phyloP scores from a whole-genome alignment of 352 stramenopile species.

The Aphanomyces invadans region DNA sequence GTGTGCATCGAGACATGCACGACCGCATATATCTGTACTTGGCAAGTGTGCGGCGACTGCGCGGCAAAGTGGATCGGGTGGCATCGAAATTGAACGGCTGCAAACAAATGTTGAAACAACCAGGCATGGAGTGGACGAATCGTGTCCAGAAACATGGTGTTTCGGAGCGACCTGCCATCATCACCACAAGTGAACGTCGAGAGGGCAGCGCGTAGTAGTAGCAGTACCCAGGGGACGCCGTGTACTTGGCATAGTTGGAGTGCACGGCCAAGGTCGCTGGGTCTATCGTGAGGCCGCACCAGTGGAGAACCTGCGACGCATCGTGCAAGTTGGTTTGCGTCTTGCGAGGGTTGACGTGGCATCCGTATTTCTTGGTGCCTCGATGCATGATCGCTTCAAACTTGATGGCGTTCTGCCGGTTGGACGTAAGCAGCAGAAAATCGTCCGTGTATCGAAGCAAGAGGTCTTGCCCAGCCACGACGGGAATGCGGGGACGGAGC shows the following conservation, averaged over 20 bases:
- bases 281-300: constrained; percentile 71
- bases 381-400: constrained; percentile 59
- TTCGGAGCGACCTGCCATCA: neutral
- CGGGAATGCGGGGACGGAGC: constrained; percentile 37
- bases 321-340: constrained; percentile 52
- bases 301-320: constrained; percentile 32
- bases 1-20: neutral
- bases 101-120: neutral
- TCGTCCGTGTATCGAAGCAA: constrained; percentile 74
- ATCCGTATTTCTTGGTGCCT: constrained; percentile 54
- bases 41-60: neutral
- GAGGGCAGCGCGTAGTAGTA: too few species aligned
- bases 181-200: neutral
- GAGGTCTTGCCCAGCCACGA: constrained; percentile 39
- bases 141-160: neutral
- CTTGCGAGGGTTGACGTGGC: constrained; percentile 53
- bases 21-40: too few species aligned
- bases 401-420: constrained; percentile 35
- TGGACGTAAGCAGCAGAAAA: constrained; percentile 60
- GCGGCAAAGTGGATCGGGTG: neutral
- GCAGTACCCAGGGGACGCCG: neutral
- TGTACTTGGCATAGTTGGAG: constrained; percentile 71
- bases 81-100: neutral
- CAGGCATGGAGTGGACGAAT: neutral
- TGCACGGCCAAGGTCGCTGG: constrained; percentile 43